Evolutionary conservation across 1,284 basidiomycete species (phyloP).

Genomic region (Fistulinella staudtii): DNA sequence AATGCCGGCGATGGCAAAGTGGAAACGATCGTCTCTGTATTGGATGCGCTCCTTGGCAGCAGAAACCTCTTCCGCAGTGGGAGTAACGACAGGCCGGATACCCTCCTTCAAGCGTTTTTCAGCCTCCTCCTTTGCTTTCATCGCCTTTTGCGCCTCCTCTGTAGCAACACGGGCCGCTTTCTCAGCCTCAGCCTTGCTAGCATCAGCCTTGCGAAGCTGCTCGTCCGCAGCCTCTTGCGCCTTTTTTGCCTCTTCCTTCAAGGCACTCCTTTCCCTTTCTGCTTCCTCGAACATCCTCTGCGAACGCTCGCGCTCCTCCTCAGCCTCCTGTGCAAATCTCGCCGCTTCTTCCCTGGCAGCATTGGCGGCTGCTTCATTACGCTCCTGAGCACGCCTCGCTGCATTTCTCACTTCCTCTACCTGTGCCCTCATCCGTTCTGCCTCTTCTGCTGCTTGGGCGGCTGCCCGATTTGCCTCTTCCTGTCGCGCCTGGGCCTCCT

Average conservation of each 20-base stretch:
- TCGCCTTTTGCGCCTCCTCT: slow-evolving; percentile 12
- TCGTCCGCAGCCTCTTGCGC: slow-evolving; percentile 13
- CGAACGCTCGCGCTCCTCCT: slow-evolving; percentile 12
- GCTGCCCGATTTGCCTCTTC: slow-evolving; percentile 13
- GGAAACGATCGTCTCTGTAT: slow-evolving; percentile 16
- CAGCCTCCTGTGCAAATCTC: slow-evolving; percentile 8
- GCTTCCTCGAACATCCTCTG: slow-evolving; percentile 16
- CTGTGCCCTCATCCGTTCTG: slow-evolving; percentile 6
- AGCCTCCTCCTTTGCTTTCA: slow-evolving; percentile 7
- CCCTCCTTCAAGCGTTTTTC: slow-evolving; percentile 17
- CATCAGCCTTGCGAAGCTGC: slow-evolving; percentile 12
- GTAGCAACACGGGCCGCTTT: slow-evolving; percentile 8
- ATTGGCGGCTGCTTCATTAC: slow-evolving; percentile 7
- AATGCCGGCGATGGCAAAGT: slow-evolving; percentile 13
- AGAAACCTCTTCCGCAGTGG: background rate
- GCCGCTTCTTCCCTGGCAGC: slow-evolving; percentile 14
- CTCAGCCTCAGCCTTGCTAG: slow-evolving; percentile 10
- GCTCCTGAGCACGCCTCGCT: slow-evolving; percentile 1
- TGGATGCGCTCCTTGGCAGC: slow-evolving; percentile 3
- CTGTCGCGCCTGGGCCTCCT: slow-evolving; percentile 8
- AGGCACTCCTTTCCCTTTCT: slow-evolving; percentile 6
- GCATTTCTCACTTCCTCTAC: slow-evolving; percentile 2
- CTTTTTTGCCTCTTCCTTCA: slow-evolving; percentile 14
- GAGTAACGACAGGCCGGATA: slow-evolving; percentile 15
- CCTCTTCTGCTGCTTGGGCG: slow-evolving; percentile 2